Evolutionary conservation across 2,329 filamentous ascomycete species (phyloP).

Genomic region (Curvularia lunata): DNA sequence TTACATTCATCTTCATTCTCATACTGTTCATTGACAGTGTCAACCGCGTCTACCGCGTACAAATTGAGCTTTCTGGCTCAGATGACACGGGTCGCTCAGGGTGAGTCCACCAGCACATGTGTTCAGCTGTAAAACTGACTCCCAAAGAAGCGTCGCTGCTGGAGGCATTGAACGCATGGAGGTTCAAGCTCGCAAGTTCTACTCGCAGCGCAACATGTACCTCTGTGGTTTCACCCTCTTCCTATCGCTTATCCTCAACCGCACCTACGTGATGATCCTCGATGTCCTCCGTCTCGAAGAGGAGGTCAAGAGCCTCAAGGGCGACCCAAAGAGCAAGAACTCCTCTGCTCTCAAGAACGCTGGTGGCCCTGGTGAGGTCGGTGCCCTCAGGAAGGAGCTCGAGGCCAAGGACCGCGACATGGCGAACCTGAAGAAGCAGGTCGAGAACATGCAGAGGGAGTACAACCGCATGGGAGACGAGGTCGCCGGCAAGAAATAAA

Average conservation of each 20-base stretch:
- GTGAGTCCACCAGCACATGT: constrained; percentile 51
- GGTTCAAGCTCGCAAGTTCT: constrained; percentile 99
- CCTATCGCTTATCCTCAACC: constrained; percentile 97
- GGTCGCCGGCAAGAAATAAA: constrained; percentile 68
- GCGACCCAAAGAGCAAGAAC: constrained; percentile 62
- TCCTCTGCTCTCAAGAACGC: constrained; percentile 71
- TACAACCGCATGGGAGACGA: constrained; percentile 87
- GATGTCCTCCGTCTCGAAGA: constrained; percentile 92
- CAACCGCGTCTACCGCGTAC: constrained; percentile 93
- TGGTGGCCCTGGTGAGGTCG: constrained; percentile 78
- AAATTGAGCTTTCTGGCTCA: constrained; percentile 80
- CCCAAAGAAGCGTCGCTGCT: constrained; percentile 64
- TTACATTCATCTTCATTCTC: constrained; percentile 98
- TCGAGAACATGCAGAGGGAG: constrained; percentile 79
- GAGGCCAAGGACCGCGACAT: constrained; percentile 81
- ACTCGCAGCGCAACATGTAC: constrained; percentile 99
- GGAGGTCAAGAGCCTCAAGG: constrained; percentile 83
- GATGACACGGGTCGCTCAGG: constrained; percentile 64
- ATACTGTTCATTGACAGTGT: constrained; percentile 98
- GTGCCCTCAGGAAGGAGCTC: constrained; percentile 68
- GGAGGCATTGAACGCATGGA: constrained; percentile 91
- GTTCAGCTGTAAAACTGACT: constrained; percentile 19
- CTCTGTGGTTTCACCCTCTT: constrained; percentile 99
- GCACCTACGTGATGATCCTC: constrained; percentile 97
- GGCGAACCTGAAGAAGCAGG: constrained; percentile 90